Percentiles rank a stretch among this genome's conserved stretches.
Conservation (phyloP, 2,329 filamentous ascomycete species). For the Pseudogymnoascus sp. region DNA sequence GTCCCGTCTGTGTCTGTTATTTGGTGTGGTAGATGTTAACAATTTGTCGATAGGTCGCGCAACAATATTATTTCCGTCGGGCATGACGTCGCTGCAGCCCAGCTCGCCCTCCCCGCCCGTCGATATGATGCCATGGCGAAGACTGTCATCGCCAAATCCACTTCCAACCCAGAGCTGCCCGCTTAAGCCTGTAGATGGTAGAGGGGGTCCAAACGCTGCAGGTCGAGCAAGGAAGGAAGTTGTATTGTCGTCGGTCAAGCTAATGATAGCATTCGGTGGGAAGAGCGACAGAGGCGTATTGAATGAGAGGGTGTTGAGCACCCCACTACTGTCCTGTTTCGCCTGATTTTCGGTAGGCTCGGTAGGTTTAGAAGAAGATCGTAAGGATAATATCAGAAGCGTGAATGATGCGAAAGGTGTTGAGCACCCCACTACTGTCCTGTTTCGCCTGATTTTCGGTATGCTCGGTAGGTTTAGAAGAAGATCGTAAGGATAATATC, state of each 20-base stretch:
- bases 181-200: conserved; percentile 70
- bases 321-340: conserved; percentile 30
- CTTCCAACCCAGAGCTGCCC: conserved; percentile 90
- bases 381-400: conserved; percentile 25
- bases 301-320: conserved; percentile 59
- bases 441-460: conserved; percentile 13
- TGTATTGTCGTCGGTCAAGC: conserved; percentile 93
- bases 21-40: conserved; percentile 20
- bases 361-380: conserved; percentile 20
- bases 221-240: conserved; percentile 92
- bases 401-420: conserved; percentile 41
- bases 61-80: conserved; percentile 40
- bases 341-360: conserved; percentile 9
- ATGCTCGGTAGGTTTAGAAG: conserved; percentile 15
- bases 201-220: conserved; percentile 78
- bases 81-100: conserved; percentile 80
- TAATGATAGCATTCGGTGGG: conserved; percentile 90
- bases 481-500: conserved; percentile 24
- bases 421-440: conserved; percentile 37
- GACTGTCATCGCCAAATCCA: conserved; percentile 73
- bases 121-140: conserved; percentile 11
- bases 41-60: neutral
- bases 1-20: conserved; percentile 31
- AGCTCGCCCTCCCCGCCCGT: conserved; percentile 67
- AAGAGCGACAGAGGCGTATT: conserved; percentile 78